Evolutionary conservation across 805 yeast genomes (phyloP), one percentile per base, ranked within the genome.

Genomic region (Cyberlindnera bimundalis): DNA sequence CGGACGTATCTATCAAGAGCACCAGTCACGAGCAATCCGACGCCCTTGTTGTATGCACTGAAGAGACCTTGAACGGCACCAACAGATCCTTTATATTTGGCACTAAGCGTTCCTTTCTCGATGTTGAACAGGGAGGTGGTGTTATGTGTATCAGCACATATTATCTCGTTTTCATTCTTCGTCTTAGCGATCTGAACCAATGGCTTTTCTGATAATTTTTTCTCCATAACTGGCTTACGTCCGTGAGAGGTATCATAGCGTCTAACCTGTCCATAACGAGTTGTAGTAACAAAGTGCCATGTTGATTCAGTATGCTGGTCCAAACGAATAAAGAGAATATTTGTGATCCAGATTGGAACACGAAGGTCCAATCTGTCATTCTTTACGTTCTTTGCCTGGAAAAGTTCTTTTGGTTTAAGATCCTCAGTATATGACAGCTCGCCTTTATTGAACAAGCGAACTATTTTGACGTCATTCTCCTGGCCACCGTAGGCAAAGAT

Each of bases 1-100:
- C 96, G 74, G 20, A 87, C 70, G 54, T 88, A 91, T 54, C 96
- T 73, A 57, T 93, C 99, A 17, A 90, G 71, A 0, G 96, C 95
- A 32, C 95, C 97, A 15, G 86, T 71, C 2, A 80, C 79, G 7
- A 90, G 55, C 21, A 82, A 56, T 9, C 70, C 68, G 5, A 66
- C 64, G 10, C 66, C 61, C 1, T 55, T 54, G 4, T 37, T 24
- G 9, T 56, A 40, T 25, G 47, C 39, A 15, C 61, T 43, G 39
- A 45, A 58, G 15, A 60, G 46, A 4, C 64, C 48, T 19, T 62
- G 62, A 33, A 84, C 79, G 1, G 89, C 81, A 43, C 95, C 90
- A 18, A 80, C 81, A 10, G 88, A 78, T 17, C 93, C 96, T 28
- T 80, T 77, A 57, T 69, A 86, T 56, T 86, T 84, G 1, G 90